Conservation (phyloP, 2,329 filamentous ascomycete species). For the Coniochaeta sp. region DNA sequence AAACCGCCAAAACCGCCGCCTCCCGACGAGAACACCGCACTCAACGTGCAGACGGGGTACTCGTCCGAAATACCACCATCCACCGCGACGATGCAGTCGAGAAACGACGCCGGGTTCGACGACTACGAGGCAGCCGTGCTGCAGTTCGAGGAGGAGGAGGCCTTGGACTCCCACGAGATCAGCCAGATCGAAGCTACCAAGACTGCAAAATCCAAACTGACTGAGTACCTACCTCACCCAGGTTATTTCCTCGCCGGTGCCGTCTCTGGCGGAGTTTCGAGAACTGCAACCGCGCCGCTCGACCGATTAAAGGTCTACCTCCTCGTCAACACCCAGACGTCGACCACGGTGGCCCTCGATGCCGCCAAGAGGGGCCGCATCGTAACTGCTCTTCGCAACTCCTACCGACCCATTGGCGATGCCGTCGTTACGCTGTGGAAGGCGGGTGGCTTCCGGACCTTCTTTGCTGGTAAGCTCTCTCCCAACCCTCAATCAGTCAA, state of each 20-base stretch:
- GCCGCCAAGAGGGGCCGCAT: slow-evolving; percentile 66
- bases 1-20: slow-evolving; percentile 7
- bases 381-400: slow-evolving; percentile 56
- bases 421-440: slow-evolving; percentile 76
- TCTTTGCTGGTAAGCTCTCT: slow-evolving; percentile 75
- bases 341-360: slow-evolving; percentile 49
- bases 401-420: slow-evolving; percentile 61
- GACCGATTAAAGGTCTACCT: slow-evolving; percentile 97
- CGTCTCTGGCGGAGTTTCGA: slow-evolving; percentile 86
- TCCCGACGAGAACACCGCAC: slow-evolving; percentile 8
- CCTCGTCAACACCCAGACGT: slow-evolving; percentile 75
- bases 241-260: slow-evolving; percentile 98
- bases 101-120: neutral
- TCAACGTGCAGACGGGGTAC: no score
- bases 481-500: neutral
- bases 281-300: slow-evolving; percentile 90
- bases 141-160: slow-evolving; percentile 12
- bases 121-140: neutral
- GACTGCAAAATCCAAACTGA: slow-evolving; percentile 46
- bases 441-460: slow-evolving; percentile 76
- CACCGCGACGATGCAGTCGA: neutral
- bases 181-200: slow-evolving; percentile 23
- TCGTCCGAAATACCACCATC: slow-evolving; percentile 6
- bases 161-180: slow-evolving; percentile 11
- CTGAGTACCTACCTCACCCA: slow-evolving; percentile 72